phyloP scores from a whole-genome alignment of 345 rosid species.

The Pistacia integerrima region DNA sequence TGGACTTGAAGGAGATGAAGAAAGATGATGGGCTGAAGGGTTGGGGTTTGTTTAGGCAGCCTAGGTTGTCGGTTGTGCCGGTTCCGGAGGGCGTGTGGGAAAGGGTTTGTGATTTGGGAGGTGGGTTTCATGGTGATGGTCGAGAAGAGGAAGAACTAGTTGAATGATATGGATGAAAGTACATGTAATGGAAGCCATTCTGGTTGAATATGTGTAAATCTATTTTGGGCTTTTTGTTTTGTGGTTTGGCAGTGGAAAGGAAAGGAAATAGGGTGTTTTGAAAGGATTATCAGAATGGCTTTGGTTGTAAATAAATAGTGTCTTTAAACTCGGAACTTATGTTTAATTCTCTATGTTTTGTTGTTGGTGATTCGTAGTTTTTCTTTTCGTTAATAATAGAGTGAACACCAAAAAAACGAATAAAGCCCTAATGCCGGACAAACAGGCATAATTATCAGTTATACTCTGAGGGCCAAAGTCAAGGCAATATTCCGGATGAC shows the following conservation, averaged over 20 bases:
- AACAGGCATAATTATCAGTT: too few species aligned
- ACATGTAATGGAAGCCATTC: neutral
- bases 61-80: conserved; percentile 85
- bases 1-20: conserved; percentile 84
- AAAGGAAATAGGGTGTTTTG: neutral
- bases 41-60: conserved; percentile 76
- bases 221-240: neutral
- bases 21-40: conserved; percentile 56
- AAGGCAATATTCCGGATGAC: too few species aligned
- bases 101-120: conserved; percentile 71
- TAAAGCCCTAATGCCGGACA: too few species aligned
- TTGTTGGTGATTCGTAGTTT: neutral
- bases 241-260: neutral
- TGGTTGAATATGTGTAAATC: neutral
- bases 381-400: neutral
- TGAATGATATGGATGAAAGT: neutral
- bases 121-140: conserved; percentile 85
- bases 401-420: neutral
- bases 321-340: neutral
- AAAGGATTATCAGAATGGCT: neutral
- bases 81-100: conserved; percentile 62
- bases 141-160: conserved; percentile 4
- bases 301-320: neutral
- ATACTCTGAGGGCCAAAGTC: too few species aligned
- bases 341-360: neutral